Conservation (phyloP, 768 basidiomycete genomes). For the Lentinula raphanica region DNA sequence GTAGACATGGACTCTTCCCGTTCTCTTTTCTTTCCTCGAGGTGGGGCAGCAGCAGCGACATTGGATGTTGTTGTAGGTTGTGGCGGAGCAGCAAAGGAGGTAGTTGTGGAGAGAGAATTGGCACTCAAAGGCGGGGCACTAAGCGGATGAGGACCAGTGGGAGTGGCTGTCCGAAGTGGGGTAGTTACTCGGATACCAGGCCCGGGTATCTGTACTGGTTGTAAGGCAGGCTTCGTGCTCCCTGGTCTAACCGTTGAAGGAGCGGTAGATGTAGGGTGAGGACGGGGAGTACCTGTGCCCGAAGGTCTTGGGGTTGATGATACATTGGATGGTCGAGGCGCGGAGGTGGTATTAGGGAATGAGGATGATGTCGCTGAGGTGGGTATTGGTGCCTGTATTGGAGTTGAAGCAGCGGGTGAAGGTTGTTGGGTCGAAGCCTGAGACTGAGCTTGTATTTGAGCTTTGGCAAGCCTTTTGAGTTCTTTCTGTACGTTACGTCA, state of each 20-base stretch:
- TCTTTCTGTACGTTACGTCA: slow-evolving; percentile 50
- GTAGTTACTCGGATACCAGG: slow-evolving; percentile 13
- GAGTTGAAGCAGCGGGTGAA: slow-evolving; percentile 16
- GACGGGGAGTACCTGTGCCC: slow-evolving; percentile 27
- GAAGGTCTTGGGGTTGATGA: slow-evolving; percentile 19
- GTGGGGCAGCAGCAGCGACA: slow-evolving; percentile 10
- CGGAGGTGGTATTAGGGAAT: slow-evolving; percentile 25
- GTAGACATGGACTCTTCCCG: slow-evolving; percentile 2
- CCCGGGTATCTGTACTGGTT: slow-evolving; percentile 18
- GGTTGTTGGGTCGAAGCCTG: slow-evolving; percentile 17
- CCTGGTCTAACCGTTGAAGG: slow-evolving; percentile 12
- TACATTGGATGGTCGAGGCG: slow-evolving; percentile 25
- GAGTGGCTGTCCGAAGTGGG: slow-evolving; percentile 11
- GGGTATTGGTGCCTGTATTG: slow-evolving; percentile 21
- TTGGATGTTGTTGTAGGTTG: slow-evolving; percentile 10
- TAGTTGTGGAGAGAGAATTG: slow-evolving; percentile 7
- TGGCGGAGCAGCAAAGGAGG: slow-evolving; percentile 10
- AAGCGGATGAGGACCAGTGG: slow-evolving; percentile 13
- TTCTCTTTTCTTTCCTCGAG: slow-evolving; percentile 17
- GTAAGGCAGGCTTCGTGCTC: slow-evolving; percentile 14
- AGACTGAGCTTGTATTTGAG: slow-evolving; percentile 35
- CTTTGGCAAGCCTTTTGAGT: slow-evolving; percentile 61
- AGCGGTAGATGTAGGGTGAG: slow-evolving; percentile 14
- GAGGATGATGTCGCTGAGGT: slow-evolving; percentile 20
- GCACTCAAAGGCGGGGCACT: slow-evolving; percentile 15